Evolutionary conservation across 2,329 filamentous ascomycete genomes (phyloP), one percentile per base, ranked within the genome.

Genomic region (Penicillium sp.): DNA sequence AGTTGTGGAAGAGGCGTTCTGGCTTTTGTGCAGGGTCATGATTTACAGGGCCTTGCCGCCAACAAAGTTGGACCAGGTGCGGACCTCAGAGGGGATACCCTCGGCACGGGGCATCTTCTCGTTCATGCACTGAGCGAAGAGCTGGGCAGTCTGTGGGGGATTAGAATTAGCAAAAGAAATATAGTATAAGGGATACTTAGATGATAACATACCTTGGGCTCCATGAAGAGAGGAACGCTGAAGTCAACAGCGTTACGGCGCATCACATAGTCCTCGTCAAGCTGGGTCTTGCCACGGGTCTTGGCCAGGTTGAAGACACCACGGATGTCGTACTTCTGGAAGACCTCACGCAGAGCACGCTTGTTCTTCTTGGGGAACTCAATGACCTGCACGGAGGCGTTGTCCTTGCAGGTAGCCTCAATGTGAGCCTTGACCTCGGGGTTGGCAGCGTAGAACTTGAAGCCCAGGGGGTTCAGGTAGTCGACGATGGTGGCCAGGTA

Each of bases 241-340:
- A 99, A 99, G 79, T 99, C 95, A 55, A 99, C 95, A 27, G 95
- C 95, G 73, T 99, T 99, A 74, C 95, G 87, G 70, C 95, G 87
- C 93, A 98, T 98, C 56, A 99, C 92, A 70, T 99, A 99, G 81
- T 99, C 93, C 71, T 96, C 91, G 73, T 99, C 95, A 60, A 90
- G 80, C 59, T 91, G 82, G 37, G 90, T 93, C 82, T 90, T 93
- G 59, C 87, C 95, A 71, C 93, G 84, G 66, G 85, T 86, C 77
- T 89, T 86, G 57, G 93, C 92, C 69, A 99, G 80, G 82, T 98
- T 98, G 84, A 99, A 99, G 60, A 92, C 90, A 70, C 95, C 95
- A 57, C 90, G 87, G 76, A 99, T 96, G 75, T 98, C 89, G 78
- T 98, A 92, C 84, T 96, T 96, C 84, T 93, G 81, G 80, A 99